A percentile compares a stretch with the other conserved stretches of the same genome.
Conservation (phyloP, 2,329 filamentous ascomycete genomes). For the Cladophialophora immunda region DNA sequence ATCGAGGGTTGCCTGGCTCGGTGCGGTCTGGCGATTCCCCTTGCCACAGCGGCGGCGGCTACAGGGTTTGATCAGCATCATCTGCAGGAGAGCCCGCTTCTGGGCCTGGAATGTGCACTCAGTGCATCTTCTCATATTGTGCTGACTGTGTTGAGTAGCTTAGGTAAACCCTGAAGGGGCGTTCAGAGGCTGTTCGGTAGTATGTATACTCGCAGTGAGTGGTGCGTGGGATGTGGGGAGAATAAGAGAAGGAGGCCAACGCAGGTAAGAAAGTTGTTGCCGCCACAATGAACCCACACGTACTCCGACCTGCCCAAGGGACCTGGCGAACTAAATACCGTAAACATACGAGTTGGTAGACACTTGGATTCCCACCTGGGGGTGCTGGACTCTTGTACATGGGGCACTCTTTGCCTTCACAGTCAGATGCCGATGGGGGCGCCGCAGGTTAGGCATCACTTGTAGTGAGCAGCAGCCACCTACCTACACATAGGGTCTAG, state of each 20-base stretch:
- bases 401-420: not conserved
- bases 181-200: not conserved
- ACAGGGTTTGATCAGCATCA: not conserved
- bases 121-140: not conserved
- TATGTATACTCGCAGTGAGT: not conserved
- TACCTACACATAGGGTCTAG: not conserved
- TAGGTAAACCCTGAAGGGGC: not conserved
- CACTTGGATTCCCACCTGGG: not conserved
- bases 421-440: not conserved
- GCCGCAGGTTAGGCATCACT: not conserved
- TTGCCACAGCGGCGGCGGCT: not conserved
- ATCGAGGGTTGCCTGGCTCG: not conserved
- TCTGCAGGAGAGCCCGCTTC: not conserved
- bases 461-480: not conserved
- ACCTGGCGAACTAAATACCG: no score
- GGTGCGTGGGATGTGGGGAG: not conserved
- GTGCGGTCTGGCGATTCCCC: not conserved
- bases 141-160: constrained; percentile 2
- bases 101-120: not conserved
- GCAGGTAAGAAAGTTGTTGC: not conserved
- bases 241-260: not conserved
- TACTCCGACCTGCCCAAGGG: not conserved
- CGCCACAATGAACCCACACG: constrained; percentile 1
- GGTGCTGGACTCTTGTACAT: no score
- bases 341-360: no score